Conservation (phyloP, 2,329 filamentous ascomycete species). For the Claviceps monticola region DNA sequence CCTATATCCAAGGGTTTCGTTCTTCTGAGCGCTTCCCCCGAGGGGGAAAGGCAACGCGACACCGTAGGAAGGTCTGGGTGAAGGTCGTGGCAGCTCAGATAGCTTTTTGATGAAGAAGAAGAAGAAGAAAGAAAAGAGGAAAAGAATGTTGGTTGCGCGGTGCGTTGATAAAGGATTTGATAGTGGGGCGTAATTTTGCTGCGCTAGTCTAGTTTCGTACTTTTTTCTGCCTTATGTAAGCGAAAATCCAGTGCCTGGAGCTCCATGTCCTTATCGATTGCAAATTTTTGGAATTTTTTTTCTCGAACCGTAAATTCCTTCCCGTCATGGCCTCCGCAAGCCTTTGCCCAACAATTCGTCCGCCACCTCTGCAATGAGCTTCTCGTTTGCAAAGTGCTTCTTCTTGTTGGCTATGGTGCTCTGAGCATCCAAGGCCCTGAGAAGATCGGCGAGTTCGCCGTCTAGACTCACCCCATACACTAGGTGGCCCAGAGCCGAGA, state of each 20-base stretch:
- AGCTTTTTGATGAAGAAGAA: conserved; percentile 49
- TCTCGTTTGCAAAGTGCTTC: conserved; percentile 40
- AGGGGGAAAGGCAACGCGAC: conserved; percentile 45
- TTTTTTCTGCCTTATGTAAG: background rate
- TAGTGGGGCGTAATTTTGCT: background rate
- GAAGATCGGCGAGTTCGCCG: conserved; percentile 68
- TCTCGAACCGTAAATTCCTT: background rate
- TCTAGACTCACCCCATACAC: conserved; percentile 55
- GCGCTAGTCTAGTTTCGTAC: conserved; percentile 11
- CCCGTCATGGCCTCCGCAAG: conserved; percentile 20
- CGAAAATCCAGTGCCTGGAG: background rate
- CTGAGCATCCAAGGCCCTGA: conserved; percentile 61
- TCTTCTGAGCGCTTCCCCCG: conserved; percentile 42
- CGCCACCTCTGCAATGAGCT: conserved; percentile 42
- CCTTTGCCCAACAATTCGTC: conserved; percentile 37
- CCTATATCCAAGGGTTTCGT: conserved; percentile 46
- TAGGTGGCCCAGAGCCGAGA: conserved; percentile 64
- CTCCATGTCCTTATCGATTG: background rate
- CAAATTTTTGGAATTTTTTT: background rate
- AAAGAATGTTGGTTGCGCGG: conserved; percentile 15
- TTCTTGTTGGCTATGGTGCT: conserved; percentile 47
- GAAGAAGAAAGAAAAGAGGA: conserved; percentile 24
- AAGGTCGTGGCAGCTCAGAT: conserved; percentile 50
- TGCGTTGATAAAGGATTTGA: conserved; percentile 13
- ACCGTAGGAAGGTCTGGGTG: conserved; percentile 41